Evolutionary conservation across 192 early-diverging fungal species (phyloP).

Genomic region (Coemansia reversa): DNA sequence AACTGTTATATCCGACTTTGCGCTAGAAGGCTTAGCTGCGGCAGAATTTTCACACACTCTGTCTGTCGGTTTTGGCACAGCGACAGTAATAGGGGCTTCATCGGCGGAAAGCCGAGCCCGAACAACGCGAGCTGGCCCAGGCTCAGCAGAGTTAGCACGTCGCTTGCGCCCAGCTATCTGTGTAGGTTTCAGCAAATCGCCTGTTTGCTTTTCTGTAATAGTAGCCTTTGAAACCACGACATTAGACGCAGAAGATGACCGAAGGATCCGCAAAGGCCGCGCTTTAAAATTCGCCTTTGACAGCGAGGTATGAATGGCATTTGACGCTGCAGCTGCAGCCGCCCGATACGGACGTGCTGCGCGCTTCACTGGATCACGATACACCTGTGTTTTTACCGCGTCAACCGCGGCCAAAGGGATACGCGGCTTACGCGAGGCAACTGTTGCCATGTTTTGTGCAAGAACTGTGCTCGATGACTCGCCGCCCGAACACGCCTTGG

Average conservation of each 20-base stretch:
- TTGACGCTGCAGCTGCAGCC: slow-evolving; percentile 3
- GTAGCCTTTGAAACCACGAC: slow-evolving; percentile 9
- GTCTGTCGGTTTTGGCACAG: slow-evolving; percentile 4
- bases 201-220: slow-evolving; percentile 1
- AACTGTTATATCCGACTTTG: slow-evolving; percentile 15
- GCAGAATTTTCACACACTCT: neutral
- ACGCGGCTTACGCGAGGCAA: slow-evolving; percentile 33
- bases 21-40: slow-evolving; percentile 4
- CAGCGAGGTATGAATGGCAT: slow-evolving; percentile 7
- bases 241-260: slow-evolving; percentile 32
- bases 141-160: slow-evolving; percentile 23
- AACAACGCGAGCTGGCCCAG: slow-evolving; percentile 20
- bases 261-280: slow-evolving; percentile 21
- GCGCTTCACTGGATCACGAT: slow-evolving; percentile 31
- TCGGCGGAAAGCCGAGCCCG: slow-evolving; percentile 16
- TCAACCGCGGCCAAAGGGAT: slow-evolving; percentile 35
- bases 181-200: slow-evolving; percentile 10
- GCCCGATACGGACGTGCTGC: slow-evolving; percentile 12
- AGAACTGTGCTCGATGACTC: neutral
- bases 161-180: slow-evolving; percentile 40
- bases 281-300: neutral
- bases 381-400: slow-evolving; percentile 25
- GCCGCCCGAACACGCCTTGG: slow-evolving; percentile 11
- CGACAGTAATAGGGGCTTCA: neutral
- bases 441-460: slow-evolving; percentile 25